Evolutionary conservation across 192 early-diverging fungal genomes (phyloP).

Genomic region (Thamnidium elegans): DNA sequence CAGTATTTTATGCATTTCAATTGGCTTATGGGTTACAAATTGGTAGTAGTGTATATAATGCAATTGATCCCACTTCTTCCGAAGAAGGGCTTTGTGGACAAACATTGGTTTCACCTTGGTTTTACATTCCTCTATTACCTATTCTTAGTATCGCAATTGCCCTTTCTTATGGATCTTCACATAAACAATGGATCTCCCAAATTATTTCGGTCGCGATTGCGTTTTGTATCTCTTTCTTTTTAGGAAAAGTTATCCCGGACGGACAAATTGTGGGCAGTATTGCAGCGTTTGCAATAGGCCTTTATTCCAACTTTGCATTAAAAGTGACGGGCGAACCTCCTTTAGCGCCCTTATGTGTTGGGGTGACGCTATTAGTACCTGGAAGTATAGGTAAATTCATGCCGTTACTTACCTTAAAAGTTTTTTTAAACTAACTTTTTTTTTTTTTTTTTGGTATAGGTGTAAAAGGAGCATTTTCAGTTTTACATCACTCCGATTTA

Average conservation of each 20-base stretch:
- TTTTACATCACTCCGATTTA: constrained; percentile 26
- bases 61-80: constrained; percentile 21
- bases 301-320: constrained; percentile 34
- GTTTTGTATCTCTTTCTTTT: constrained; percentile 22
- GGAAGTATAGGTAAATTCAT: constrained; percentile 54
- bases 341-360: constrained; percentile 77
- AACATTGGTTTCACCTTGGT: constrained; percentile 25
- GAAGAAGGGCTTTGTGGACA: constrained; percentile 19
- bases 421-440: background rate
- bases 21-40: constrained; percentile 70
- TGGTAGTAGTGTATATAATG: constrained; percentile 32
- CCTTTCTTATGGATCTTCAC: constrained; percentile 61
- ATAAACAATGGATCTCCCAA: constrained; percentile 27
- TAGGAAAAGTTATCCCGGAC: constrained; percentile 27
- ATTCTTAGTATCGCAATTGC: constrained; percentile 46
- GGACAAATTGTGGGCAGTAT: constrained; percentile 28
- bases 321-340: constrained; percentile 37
- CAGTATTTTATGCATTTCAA: constrained; percentile 69
- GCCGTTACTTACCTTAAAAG: background rate
- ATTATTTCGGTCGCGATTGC: constrained; percentile 16
- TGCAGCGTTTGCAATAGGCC: constrained; percentile 30
- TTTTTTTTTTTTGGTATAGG: constrained; percentile 16
- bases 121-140: constrained; percentile 46
- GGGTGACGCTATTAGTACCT: constrained; percentile 79
- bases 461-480: constrained; percentile 28